These are phyloP conservation scores for Tuctoria greenei DNA, from an alignment of 176 grass and related monocot genomes.

Conservation along the genomic window DNA sequence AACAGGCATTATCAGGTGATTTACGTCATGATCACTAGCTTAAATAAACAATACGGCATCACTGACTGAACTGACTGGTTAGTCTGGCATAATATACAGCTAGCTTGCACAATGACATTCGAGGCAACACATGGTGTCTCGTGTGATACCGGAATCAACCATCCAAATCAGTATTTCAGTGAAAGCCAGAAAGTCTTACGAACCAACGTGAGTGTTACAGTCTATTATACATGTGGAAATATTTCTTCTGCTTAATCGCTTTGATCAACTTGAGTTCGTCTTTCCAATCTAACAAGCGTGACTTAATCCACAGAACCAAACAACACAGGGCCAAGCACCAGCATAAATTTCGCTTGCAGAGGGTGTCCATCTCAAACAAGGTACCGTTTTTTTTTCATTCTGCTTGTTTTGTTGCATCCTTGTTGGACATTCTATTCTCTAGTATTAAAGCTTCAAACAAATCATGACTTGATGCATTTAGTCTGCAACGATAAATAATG, in stretches of 20 bases:
- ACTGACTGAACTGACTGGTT: slow-evolving; percentile 2
- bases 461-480: not conserved
- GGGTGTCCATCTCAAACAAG: not conserved
- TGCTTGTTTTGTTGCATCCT: not conserved
- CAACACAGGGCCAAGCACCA: slow-evolving; percentile 31
- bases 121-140: slow-evolving; percentile 75
- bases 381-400: slow-evolving; percentile 19
- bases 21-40: not conserved
- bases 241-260: not conserved
- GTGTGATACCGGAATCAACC: slow-evolving; percentile 91
- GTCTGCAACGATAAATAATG: not conserved
- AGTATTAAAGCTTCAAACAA: not conserved
- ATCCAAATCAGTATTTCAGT: slow-evolving; percentile 97
- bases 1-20: slow-evolving; percentile 90
- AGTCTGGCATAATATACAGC: slow-evolving; percentile 44
- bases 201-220: slow-evolving; percentile 49
- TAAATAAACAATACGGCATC: slow-evolving; percentile 26
- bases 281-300: slow-evolving; percentile 30
- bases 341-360: slow-evolving; percentile 32
- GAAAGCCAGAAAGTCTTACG: slow-evolving; percentile 74
- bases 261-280: not conserved
- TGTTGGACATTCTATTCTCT: slow-evolving; percentile 21
- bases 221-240: not conserved
- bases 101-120: slow-evolving; percentile 96
- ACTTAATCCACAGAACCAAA: slow-evolving; percentile 44